Conservation (phyloP, 208 protist genomes). For the Lotmaria passim region DNA sequence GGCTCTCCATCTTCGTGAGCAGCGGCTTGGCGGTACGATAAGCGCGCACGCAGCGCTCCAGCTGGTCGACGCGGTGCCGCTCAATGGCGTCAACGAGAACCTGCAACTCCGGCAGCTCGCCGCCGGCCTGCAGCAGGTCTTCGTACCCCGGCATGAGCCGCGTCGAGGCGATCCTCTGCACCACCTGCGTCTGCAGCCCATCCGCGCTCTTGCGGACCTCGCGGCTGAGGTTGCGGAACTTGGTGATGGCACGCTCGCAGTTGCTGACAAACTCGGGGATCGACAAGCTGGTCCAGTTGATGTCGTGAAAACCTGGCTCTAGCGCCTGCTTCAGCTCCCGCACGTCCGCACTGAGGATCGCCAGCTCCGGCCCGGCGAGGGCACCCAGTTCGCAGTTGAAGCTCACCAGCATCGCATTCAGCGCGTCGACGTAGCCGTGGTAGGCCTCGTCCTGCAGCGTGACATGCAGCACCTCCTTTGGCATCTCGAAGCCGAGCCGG, state of each 20-base stretch:
- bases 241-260: constrained; percentile 94
- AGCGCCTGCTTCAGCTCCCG: constrained; percentile 90
- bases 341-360: constrained; percentile 92
- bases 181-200: constrained; percentile 92
- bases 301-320: constrained; percentile 93
- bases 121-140: constrained; percentile 76
- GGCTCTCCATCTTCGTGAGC: constrained; percentile 96
- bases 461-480: constrained; percentile 96
- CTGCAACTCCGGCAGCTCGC: constrained; percentile 92
- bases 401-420: constrained; percentile 94
- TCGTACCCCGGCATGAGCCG: constrained; percentile 84
- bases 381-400: constrained; percentile 90
- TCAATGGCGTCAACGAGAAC: constrained; percentile 94
- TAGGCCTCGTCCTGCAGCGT: constrained; percentile 98
- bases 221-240: constrained; percentile 96
- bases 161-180: constrained; percentile 90
- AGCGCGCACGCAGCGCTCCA: constrained; percentile 91
- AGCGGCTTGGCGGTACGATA: constrained; percentile 95
- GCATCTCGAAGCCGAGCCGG: constrained; percentile 96
- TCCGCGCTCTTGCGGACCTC: constrained; percentile 97
- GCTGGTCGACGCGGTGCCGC: constrained; percentile 64
- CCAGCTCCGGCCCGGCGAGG: constrained; percentile 89
- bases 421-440: constrained; percentile 92
- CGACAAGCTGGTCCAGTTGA: constrained; percentile 99
- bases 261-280: constrained; percentile 96